phyloP scores from a whole-genome alignment of 306 rosid genomes.

The Castanospermum australe region DNA sequence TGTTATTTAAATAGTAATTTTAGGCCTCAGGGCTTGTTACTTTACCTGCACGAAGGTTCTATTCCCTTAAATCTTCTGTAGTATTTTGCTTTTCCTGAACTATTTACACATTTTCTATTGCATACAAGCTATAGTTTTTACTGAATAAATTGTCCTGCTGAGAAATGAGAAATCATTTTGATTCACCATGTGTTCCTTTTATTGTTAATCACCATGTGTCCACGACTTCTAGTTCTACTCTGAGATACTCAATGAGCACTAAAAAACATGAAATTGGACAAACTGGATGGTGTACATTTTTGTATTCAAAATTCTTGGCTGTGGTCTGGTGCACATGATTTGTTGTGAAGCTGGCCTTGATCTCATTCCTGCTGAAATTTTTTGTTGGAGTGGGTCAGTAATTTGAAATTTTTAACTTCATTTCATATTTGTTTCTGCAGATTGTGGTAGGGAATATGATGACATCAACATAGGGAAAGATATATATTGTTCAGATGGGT shows the following conservation, averaged over 20 bases:
- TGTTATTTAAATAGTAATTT: neutral
- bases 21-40: neutral
- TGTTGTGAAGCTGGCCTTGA: neutral
- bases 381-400: neutral
- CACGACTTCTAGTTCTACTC: too few species aligned
- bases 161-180: neutral
- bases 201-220: too few species aligned
- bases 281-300: too few species aligned
- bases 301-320: too few species aligned
- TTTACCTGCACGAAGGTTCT: neutral
- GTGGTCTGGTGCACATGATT: neutral
- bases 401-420: neutral
- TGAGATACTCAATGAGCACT: too few species aligned
- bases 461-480: neutral
- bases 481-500: neutral
- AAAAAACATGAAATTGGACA: too few species aligned
- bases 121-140: neutral
- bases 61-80: neutral
- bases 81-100: neutral
- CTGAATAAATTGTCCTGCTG: neutral
- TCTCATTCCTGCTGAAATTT: neutral
- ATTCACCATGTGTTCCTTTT: neutral
- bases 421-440: conserved; percentile 33
- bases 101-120: neutral
- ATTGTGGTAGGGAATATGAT: conserved; percentile 5